Evolutionary conservation across 1,284 basidiomycete genomes (phyloP).

Genomic region (Sparassis latifolia): DNA sequence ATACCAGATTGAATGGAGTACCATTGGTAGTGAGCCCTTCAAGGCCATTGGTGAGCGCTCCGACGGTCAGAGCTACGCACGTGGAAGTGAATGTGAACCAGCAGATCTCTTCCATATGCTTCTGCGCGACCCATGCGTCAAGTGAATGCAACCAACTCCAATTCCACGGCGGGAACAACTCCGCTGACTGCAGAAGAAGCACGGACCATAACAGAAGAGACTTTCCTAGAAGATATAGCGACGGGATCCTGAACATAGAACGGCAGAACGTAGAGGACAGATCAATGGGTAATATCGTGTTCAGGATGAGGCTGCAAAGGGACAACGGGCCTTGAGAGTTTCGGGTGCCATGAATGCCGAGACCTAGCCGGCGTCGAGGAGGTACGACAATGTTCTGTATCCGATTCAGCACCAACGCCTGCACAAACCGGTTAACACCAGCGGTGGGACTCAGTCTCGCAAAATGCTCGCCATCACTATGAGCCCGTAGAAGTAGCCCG

Average conservation of each 20-base stretch:
- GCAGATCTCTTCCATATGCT: conserved; percentile 57
- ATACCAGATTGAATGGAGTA: conserved; percentile 60
- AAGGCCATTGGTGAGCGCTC: conserved; percentile 57
- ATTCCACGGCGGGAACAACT: conserved; percentile 30
- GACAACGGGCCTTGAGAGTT: conserved; percentile 17
- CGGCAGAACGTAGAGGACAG: conserved; percentile 53
- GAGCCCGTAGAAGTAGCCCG: conserved; percentile 60
- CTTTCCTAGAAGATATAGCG: conserved; percentile 51
- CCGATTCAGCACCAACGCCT: conserved; percentile 65
- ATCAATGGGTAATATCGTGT: conserved; percentile 52
- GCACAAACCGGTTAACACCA: background rate
- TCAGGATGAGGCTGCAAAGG: conserved; percentile 22
- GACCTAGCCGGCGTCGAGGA: conserved; percentile 36
- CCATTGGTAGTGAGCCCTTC: conserved; percentile 50
- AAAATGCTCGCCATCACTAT: conserved; percentile 48
- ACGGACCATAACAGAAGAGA: conserved; percentile 50
- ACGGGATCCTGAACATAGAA: conserved; percentile 51
- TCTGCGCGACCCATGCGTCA: conserved; percentile 38
- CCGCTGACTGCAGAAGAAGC: conserved; percentile 50
- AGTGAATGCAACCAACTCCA: conserved; percentile 29
- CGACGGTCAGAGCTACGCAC: conserved; percentile 56
- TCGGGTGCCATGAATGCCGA: conserved; percentile 20
- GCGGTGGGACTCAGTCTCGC: background rate
- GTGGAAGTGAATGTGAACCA: conserved; percentile 67
- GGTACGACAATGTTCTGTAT: conserved; percentile 74